Percentiles rank a stretch among this genome's conserved stretches.
Conservation (phyloP, 345 rosid species). For the Euphorbia peplus region DNA sequence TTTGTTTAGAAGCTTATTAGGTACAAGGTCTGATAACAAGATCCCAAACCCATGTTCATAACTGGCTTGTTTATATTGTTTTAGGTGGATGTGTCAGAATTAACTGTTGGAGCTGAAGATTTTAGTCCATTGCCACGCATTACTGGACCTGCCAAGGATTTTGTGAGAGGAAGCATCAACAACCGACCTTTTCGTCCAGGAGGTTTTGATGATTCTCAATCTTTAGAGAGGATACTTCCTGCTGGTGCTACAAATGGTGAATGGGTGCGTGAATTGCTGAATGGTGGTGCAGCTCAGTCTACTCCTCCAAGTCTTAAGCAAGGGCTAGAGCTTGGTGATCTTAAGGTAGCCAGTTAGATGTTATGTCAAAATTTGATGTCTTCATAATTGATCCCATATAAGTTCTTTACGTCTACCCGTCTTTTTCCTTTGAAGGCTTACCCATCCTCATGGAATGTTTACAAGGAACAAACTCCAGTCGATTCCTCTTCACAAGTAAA, state of each 20-base stretch:
- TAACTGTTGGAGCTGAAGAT: conserved; percentile 60
- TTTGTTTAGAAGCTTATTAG: too few species aligned
- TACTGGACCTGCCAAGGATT: conserved; percentile 67
- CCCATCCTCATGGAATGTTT: conserved; percentile 68
- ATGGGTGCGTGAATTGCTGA: conserved; percentile 72
- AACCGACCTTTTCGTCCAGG: conserved; percentile 97
- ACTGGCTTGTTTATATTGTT: conserved; percentile 36
- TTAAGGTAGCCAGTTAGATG: conserved; percentile 47
- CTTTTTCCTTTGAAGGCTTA: conserved; percentile 45
- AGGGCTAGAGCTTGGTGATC: conserved; percentile 77
- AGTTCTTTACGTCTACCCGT: neutral
- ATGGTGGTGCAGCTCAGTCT: conserved; percentile 66
- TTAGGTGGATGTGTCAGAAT: conserved; percentile 86
- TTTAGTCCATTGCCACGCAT: conserved; percentile 57
- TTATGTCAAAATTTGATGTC: conserved; percentile 2
- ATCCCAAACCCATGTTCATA: too few species aligned
- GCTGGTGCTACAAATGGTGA: conserved; percentile 72
- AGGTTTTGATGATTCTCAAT: conserved; percentile 71
- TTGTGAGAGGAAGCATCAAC: conserved; percentile 81
- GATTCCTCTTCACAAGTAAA: conserved; percentile 43
- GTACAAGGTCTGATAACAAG: too few species aligned
- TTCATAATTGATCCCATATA: neutral
- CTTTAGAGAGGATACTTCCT: conserved; percentile 60
- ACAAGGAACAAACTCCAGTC: conserved; percentile 51
- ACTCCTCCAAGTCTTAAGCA: conserved; percentile 80